These are phyloP conservation scores for Globisporangium viniferum DNA, from an alignment of 352 stramenopile species.

Conservation along the genomic window DNA sequence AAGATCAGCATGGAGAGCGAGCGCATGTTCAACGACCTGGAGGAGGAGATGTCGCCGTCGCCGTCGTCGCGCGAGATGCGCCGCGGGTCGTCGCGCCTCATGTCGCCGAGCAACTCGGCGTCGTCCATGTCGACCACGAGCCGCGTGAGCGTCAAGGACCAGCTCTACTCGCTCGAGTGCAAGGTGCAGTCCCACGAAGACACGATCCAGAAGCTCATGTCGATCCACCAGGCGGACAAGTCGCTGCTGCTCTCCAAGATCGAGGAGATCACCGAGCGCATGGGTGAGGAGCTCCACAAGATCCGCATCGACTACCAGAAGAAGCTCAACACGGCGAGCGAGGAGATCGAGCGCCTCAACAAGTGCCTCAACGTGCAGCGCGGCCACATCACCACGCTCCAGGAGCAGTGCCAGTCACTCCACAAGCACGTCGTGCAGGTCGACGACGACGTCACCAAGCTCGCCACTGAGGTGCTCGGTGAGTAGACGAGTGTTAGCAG, in stretches of 20 bases:
- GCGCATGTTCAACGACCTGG: conserved; percentile 75
- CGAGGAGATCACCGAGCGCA: conserved; percentile 78
- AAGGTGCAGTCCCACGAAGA: conserved; percentile 80
- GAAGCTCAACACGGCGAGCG: conserved; percentile 74
- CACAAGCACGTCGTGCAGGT: conserved; percentile 85
- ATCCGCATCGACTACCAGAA: conserved; percentile 79
- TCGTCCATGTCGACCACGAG: conserved; percentile 26
- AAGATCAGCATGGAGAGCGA: conserved; percentile 82
- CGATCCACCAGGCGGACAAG: conserved; percentile 80
- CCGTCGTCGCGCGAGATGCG: conserved; percentile 54
- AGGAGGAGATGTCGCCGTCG: conserved; percentile 63
- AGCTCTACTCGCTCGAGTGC: conserved; percentile 74
- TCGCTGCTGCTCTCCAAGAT: conserved; percentile 73
- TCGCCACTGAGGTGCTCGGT: conserved; percentile 75
- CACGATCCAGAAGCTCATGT: conserved; percentile 83
- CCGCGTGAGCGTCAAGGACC: conserved; percentile 76
- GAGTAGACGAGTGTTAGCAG: conserved; percentile 30
- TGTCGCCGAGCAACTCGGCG: conserved; percentile 55
- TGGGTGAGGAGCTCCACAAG: conserved; percentile 74
- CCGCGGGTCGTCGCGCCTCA: conserved; percentile 48
- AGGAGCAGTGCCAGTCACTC: conserved; percentile 80
- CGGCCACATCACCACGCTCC: conserved; percentile 77
- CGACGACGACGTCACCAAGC: conserved; percentile 83
- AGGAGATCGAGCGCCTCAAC: conserved; percentile 82
- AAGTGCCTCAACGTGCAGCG: conserved; percentile 84